A percentile compares a stretch with the other conserved stretches of the same genome.
Evolutionary conservation across 1,284 basidiomycete species (phyloP).

Genomic region (Inonotus obliquus): DNA sequence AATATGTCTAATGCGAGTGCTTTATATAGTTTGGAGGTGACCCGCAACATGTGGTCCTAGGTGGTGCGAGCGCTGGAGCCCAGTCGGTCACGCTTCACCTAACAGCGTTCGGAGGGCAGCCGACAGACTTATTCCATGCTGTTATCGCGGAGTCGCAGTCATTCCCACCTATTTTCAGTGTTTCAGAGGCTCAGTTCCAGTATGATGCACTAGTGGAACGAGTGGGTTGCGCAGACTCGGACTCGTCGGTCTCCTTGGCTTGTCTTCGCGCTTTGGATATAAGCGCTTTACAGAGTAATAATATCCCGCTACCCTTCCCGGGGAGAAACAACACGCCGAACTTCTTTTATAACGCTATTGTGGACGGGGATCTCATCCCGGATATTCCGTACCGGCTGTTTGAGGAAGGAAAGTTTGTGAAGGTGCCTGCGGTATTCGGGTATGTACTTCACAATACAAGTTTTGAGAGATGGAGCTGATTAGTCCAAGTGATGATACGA

Average conservation of each 20-base stretch:
- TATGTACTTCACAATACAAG: constrained; percentile 1
- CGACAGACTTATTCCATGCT: constrained; percentile 21
- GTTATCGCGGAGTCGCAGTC: constrained; percentile 22
- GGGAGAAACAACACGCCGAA: constrained; percentile 17
- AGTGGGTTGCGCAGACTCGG: constrained; percentile 18
- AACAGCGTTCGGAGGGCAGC: constrained; percentile 45
- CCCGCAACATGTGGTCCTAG: constrained; percentile 48
- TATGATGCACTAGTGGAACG: constrained; percentile 20
- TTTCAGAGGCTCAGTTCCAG: constrained; percentile 21
- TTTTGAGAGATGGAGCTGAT: neutral
- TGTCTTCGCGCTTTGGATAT: constrained; percentile 20
- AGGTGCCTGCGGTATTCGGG: constrained; percentile 23
- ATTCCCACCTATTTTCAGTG: constrained; percentile 21
- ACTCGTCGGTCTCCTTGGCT: constrained; percentile 14
- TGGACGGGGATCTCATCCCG: constrained; percentile 21
- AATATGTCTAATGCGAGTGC: neutral
- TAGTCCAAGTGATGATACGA: constrained; percentile 21
- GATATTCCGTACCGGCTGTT: constrained; percentile 21
- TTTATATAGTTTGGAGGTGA: constrained; percentile 55
- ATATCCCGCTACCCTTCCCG: constrained; percentile 20
- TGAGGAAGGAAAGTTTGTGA: constrained; percentile 21
- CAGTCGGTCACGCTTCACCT: constrained; percentile 53
- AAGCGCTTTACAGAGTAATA: constrained; percentile 20
- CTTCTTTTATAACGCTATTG: constrained; percentile 20
- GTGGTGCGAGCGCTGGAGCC: constrained; percentile 60